These are phyloP conservation scores for Vitellaria paradoxa DNA, from an alignment of 179 eudicot species.

Conservation along the genomic window DNA sequence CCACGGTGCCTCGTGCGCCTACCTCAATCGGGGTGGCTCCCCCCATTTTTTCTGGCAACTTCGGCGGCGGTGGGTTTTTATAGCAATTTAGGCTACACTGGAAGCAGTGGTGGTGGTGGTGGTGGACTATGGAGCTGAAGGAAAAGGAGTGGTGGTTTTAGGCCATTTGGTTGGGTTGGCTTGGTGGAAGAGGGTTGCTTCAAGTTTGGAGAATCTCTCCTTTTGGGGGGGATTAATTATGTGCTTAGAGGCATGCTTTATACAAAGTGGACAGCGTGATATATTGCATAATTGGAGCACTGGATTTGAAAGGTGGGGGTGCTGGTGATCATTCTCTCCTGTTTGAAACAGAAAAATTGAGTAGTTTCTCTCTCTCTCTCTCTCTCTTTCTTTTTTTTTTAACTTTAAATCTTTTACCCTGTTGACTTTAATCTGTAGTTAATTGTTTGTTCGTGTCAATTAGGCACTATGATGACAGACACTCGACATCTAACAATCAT, in stretches of 20 bases:
- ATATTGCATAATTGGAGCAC: constrained; percentile 21
- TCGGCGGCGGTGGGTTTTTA: no score
- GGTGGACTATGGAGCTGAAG: neutral
- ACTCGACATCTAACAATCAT: neutral
- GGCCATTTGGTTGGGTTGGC: constrained; percentile 18
- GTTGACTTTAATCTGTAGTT: neutral
- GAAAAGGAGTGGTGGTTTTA: constrained; percentile 24
- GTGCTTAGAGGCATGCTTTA: constrained; percentile 24
- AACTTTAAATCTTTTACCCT: neutral
- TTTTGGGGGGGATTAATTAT: constrained; percentile 23
- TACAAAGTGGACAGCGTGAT: constrained; percentile 30
- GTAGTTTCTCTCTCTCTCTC: no score
- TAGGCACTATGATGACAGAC: neutral
- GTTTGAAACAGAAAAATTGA: neutral
- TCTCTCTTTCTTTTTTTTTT: neutral
- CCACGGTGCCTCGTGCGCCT: constrained; percentile 84
- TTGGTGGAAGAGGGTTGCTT: constrained; percentile 39
- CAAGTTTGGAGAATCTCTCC: constrained; percentile 27
- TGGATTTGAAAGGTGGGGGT: neutral
- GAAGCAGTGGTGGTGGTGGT: constrained; percentile 1
- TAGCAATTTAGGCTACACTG: constrained; percentile 19
- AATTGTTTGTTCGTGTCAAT: neutral
- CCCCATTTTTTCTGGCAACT: constrained; percentile 34
- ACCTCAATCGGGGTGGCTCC: constrained; percentile 57
- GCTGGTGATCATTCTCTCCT: constrained; percentile 1